phyloP scores from a whole-genome alignment of 1,284 basidiomycete genomes.

The Singerocomus rubriflavus region DNA sequence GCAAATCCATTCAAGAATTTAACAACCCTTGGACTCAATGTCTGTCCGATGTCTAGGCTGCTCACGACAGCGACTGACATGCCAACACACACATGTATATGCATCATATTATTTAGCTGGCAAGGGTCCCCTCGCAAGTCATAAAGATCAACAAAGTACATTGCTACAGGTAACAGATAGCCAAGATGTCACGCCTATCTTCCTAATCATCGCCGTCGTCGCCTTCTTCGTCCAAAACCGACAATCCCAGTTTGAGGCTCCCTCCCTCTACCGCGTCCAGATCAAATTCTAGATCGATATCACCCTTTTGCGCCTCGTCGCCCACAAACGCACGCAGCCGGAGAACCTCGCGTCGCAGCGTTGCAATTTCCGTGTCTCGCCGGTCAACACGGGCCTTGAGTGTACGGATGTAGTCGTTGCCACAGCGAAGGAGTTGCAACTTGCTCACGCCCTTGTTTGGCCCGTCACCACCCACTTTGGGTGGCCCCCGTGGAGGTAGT shows the following conservation, averaged over 20 bases:
- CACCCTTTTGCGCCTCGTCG: constrained; percentile 29
- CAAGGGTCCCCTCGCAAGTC: neutral
- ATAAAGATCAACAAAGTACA: constrained; percentile 16
- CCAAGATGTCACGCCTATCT: neutral
- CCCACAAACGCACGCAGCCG: constrained; percentile 50
- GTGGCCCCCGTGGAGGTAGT: constrained; percentile 81
- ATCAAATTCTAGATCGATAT: constrained; percentile 42
- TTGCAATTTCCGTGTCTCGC: constrained; percentile 78
- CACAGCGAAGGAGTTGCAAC: constrained; percentile 86
- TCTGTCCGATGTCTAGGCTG: no score
- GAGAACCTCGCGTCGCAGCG: constrained; percentile 66
- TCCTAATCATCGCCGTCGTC: constrained; percentile 27
- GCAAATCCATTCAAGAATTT: no score
- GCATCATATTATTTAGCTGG: neutral
- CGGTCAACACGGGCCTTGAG: constrained; percentile 79
- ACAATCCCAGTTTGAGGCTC: constrained; percentile 19
- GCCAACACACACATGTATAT: no score
- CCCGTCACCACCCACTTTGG: constrained; percentile 81
- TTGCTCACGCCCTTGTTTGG: constrained; percentile 96
- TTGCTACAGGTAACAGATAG: constrained; percentile 5
- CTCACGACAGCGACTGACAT: no score
- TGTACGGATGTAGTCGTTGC: constrained; percentile 82
- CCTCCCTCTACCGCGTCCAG: constrained; percentile 40
- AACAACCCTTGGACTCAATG: no score
- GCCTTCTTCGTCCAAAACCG: constrained; percentile 28